A percentile compares a stretch with the other conserved stretches of the same genome.
phyloP scores from a whole-genome alignment of 208 protist species.

The Tritrichomonas foetus region DNA sequence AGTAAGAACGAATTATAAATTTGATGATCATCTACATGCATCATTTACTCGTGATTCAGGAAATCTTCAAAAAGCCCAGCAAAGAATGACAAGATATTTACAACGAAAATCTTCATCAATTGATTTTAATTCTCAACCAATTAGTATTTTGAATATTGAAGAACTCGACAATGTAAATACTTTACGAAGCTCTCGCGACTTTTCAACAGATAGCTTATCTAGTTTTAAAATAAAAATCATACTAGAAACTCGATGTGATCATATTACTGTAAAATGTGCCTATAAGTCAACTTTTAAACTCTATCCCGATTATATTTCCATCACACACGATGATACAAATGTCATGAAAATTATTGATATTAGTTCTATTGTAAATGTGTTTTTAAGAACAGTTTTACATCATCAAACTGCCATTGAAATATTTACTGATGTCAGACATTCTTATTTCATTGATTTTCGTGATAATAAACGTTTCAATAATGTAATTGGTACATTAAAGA shows the following conservation, averaged over 20 bases:
- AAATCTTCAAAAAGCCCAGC: not conserved
- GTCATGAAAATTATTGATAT: not conserved
- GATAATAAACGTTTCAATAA: not conserved
- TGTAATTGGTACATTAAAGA: not conserved
- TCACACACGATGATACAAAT: not conserved
- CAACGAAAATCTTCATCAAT: not conserved
- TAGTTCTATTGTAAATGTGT: not conserved
- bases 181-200: not conserved
- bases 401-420: not conserved
- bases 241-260: not conserved
- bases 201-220: not conserved
- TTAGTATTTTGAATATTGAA: not conserved
- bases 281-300: not conserved
- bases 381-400: not conserved
- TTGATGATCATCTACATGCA: constrained; percentile 10
- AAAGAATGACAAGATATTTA: not conserved
- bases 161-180: not conserved
- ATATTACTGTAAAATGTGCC: not conserved
- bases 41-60: not conserved
- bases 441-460: constrained; percentile 28
- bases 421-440: not conserved
- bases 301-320: not conserved
- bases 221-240: not conserved
- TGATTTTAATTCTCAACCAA: not conserved
- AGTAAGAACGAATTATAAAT: not conserved